Evolutionary conservation across 345 rosid species (phyloP).

Genomic region (Arabis hirsuta): DNA sequence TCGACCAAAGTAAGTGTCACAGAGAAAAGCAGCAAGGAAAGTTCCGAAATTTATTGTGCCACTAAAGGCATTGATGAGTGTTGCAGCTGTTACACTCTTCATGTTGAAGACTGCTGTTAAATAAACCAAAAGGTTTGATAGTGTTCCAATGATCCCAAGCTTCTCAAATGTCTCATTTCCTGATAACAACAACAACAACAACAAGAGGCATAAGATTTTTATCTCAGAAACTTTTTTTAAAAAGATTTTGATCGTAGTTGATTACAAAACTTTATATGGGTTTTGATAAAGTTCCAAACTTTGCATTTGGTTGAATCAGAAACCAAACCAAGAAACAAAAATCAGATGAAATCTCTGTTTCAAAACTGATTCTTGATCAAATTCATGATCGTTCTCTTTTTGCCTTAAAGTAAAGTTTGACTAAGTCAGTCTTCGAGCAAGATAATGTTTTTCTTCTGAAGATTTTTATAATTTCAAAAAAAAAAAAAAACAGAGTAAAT

Average conservation of each 20-base stretch:
- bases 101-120: slow-evolving; percentile 76
- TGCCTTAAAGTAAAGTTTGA: slow-evolving; percentile 19
- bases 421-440: not conserved
- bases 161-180: slow-evolving; percentile 88
- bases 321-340: slow-evolving; percentile 20
- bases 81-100: slow-evolving; percentile 73
- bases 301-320: slow-evolving; percentile 30
- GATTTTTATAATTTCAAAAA: not conserved
- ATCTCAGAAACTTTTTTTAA: not conserved
- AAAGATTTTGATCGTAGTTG: not conserved
- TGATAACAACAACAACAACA: slow-evolving; percentile 29
- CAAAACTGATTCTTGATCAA: not conserved
- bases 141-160: slow-evolving; percentile 80
- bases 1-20: slow-evolving; percentile 82
- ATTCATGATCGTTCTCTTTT: not conserved
- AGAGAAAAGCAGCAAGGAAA: slow-evolving; percentile 71
- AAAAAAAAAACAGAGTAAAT: not conserved
- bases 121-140: slow-evolving; percentile 76
- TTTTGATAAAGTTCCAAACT: not conserved
- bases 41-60: slow-evolving; percentile 79
- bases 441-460: too few relatives aligned
- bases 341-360: not conserved
- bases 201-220: slow-evolving; percentile 11
- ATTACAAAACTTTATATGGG: not conserved
- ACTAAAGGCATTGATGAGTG: slow-evolving; percentile 66